Percentiles rank a stretch among this genome's conserved stretches.
phyloP scores from a whole-genome alignment of 108 stramenopile genomes.

The Cylindrotheca fusiformis region DNA sequence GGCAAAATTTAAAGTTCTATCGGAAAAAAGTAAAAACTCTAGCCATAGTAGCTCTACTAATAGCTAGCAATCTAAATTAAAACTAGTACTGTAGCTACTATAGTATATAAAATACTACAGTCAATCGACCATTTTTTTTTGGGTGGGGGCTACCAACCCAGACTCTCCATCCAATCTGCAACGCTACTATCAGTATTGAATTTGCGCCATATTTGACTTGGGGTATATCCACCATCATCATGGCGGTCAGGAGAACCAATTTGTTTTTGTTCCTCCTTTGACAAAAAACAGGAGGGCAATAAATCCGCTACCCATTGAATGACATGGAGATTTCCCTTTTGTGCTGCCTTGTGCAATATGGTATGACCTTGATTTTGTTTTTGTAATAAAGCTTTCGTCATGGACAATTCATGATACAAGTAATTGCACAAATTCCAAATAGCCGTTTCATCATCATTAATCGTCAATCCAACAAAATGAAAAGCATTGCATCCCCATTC shows the following conservation, averaged over 20 bases:
- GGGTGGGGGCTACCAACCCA: slow-evolving; percentile 31
- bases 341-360: slow-evolving; percentile 80
- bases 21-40: too few relatives aligned
- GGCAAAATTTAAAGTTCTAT: too few relatives aligned
- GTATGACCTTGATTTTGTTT: slow-evolving; percentile 77
- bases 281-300: slow-evolving; percentile 22
- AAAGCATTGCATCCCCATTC: slow-evolving; percentile 67
- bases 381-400: slow-evolving; percentile 34
- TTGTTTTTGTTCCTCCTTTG: slow-evolving; percentile 8
- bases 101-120: too few relatives aligned
- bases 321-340: slow-evolving; percentile 50
- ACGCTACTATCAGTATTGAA: slow-evolving; percentile 64
- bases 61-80: too few relatives aligned
- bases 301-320: slow-evolving; percentile 66
- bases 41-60: too few relatives aligned
- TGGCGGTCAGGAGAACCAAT: slow-evolving; percentile 40
- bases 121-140: too few relatives aligned
- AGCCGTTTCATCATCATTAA: slow-evolving; percentile 30
- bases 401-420: slow-evolving; percentile 35
- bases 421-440: slow-evolving; percentile 47
- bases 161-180: slow-evolving; percentile 56
- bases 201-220: slow-evolving; percentile 70
- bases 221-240: slow-evolving; percentile 59
- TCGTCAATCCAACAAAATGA: slow-evolving; percentile 78
- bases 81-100: too few relatives aligned